These are phyloP conservation scores for Ganoderma multipileum DNA, from an alignment of 1,284 basidiomycete species.

Conservation along the genomic window DNA sequence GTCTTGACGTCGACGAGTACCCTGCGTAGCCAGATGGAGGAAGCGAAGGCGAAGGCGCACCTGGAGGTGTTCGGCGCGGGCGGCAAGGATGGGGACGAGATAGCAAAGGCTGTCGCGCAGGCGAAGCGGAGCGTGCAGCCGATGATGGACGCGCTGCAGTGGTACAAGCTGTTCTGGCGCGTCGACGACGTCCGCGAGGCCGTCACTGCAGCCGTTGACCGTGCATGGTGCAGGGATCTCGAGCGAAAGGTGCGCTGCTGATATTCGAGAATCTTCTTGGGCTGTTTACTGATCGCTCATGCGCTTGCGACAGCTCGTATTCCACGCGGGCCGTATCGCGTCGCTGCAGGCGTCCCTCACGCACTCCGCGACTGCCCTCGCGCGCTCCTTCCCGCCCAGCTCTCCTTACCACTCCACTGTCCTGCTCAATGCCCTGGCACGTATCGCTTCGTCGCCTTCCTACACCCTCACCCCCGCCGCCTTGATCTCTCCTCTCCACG, in stretches of 20 bases:
- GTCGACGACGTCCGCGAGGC: constrained; percentile 77
- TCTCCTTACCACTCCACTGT: constrained; percentile 66
- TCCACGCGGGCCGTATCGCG: constrained; percentile 74
- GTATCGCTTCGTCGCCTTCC: constrained; percentile 56
- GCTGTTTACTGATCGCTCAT: neutral
- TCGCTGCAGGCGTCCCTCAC: constrained; percentile 58
- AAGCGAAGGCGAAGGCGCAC: constrained; percentile 40
- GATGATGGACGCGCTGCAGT: constrained; percentile 64
- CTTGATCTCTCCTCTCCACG: constrained; percentile 62
- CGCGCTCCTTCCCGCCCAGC: constrained; percentile 45
- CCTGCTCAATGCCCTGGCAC: constrained; percentile 71
- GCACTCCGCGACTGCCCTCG: constrained; percentile 48
- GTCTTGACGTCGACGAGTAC: constrained; percentile 39
- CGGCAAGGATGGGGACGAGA: constrained; percentile 47
- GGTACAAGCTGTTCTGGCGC: constrained; percentile 71
- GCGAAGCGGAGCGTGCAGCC: constrained; percentile 57
- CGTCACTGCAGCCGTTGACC: constrained; percentile 58
- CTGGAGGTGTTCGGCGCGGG: constrained; percentile 46
- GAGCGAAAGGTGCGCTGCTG: constrained; percentile 62
- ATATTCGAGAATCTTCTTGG: constrained; percentile 1
- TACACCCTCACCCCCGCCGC: constrained; percentile 56
- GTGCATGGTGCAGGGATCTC: constrained; percentile 69
- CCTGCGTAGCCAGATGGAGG: constrained; percentile 44
- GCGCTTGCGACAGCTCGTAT: constrained; percentile 59
- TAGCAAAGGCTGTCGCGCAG: constrained; percentile 55